These are phyloP conservation scores for Knoxdaviesia capensis DNA, from an alignment of 2,329 filamentous ascomycete genomes.

Conservation along the genomic window DNA sequence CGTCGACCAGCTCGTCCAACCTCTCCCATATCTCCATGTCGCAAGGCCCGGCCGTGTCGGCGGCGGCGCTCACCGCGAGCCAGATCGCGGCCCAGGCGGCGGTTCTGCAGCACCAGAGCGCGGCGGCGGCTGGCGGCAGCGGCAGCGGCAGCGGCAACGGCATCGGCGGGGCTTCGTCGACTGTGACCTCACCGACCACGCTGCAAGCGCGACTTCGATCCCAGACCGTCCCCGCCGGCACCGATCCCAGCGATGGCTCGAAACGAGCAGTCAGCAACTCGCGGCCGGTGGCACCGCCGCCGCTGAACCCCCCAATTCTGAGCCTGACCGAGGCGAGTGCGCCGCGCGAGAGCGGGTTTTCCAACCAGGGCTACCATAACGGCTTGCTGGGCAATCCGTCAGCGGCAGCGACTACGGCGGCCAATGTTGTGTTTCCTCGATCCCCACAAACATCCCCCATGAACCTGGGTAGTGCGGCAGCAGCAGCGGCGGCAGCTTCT, in stretches of 20 bases:
- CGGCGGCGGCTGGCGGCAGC: background rate
- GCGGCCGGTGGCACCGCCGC: constrained; percentile 13
- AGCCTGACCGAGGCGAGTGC: constrained; percentile 45
- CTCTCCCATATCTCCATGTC: constrained; percentile 22
- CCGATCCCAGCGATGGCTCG: constrained; percentile 18
- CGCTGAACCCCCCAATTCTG: constrained; percentile 39
- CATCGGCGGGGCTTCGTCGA: constrained; percentile 6
- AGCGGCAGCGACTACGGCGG: constrained; percentile 48
- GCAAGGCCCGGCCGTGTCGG: constrained; percentile 18
- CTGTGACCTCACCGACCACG: constrained; percentile 15
- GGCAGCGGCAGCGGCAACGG: too few species aligned
- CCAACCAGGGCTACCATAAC: constrained; percentile 33
- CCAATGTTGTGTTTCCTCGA: constrained; percentile 53
- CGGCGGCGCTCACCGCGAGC: constrained; percentile 39
- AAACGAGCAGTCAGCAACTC: constrained; percentile 22
- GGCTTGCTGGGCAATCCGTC: constrained; percentile 38
- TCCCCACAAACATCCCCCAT: constrained; percentile 34
- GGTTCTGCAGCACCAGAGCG: constrained; percentile 40
- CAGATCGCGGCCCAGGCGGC: constrained; percentile 67
- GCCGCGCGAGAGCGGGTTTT: constrained; percentile 35
- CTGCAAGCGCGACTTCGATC: constrained; percentile 47
- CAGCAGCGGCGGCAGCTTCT: constrained; percentile 12
- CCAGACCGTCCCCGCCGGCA: constrained; percentile 35
- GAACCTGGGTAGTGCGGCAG: constrained; percentile 12
- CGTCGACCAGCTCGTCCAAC: constrained; percentile 37